Conservation (phyloP, 768 basidiomycete genomes). For the Leccinum uliginosum region DNA sequence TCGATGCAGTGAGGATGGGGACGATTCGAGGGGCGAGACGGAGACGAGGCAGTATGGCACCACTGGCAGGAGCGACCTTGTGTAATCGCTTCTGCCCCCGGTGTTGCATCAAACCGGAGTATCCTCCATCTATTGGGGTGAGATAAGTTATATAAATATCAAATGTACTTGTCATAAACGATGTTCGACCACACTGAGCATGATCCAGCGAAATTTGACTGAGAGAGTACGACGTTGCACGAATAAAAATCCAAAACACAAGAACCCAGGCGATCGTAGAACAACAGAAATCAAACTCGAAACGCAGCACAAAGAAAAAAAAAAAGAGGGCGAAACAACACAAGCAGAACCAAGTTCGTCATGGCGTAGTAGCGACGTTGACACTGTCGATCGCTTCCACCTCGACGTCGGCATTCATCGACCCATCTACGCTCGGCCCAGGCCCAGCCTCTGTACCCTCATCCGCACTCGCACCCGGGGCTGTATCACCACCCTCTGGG, state of each 20-base stretch:
- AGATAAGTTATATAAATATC: too few species aligned
- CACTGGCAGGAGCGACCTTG: too few species aligned
- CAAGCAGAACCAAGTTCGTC: constrained; percentile 1
- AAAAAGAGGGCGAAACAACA: not conserved
- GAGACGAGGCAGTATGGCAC: too few species aligned
- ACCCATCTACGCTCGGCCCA: not conserved
- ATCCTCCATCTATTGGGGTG: too few species aligned
- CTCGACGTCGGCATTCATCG: not conserved
- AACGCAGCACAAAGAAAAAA: not conserved
- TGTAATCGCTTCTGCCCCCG: too few species aligned
- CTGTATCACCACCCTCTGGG: not conserved
- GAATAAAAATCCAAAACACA: not conserved
- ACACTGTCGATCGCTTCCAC: not conserved
- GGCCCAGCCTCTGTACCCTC: not conserved
- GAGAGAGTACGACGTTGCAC: too few species aligned
- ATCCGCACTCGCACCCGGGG: not conserved
- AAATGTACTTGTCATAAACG: too few species aligned
- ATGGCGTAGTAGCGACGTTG: constrained; percentile 1
- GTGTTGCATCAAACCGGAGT: too few species aligned
- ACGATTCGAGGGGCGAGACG: too few species aligned
- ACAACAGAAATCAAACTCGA: not conserved
- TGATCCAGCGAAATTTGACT: too few species aligned
- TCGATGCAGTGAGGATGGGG: too few species aligned
- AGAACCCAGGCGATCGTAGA: not conserved
- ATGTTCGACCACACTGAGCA: too few species aligned